Evolutionary conservation across 2,329 filamentous ascomycete species (phyloP), one percentile per base, ranked within the genome.

Genomic region (Bipolaris oryzae): DNA sequence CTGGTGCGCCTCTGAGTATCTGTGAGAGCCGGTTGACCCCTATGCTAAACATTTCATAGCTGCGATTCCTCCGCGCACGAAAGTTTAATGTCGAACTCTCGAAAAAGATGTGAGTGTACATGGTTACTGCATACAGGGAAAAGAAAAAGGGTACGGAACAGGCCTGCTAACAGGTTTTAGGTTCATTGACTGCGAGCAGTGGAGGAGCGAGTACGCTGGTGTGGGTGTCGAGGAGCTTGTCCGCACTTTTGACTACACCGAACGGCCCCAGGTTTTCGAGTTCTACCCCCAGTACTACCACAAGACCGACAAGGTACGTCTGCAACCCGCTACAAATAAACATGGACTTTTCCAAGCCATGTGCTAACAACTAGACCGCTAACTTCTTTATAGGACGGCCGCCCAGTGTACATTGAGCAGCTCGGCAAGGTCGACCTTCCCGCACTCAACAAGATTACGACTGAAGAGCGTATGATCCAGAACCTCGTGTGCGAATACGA

Each of bases 281-380:
- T 96, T 90, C 84, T 99, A 99, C 81, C 92, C 92, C 45, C 95
- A 99, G 81, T 99, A 95, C 83, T 99, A 99, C 82, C 95, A 99
- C 86, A 97, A 97, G 83, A 94, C 88, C 11, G 91, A 95, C 80
- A 92, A 92, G 77, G 84, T 85, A 74, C 18, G 73, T 61, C 48
- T 38, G 21, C 33, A 35, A 13, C 37, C 44, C 18, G 28, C 11
- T n/a, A 13, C 25, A 10, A n/a, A 7, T 16, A 21, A 20, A 7
- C 34, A 21, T 50, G 31, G 7, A 35, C 25, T 33, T 23, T 7
- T n/a, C 18, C 16, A 23, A 28, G 13, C 21, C 20, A 38, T 16
- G 6, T 4, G 11, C 25, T 7, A 21, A 21, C 5, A 25, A 15
- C 3, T 28, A 53, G 44, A 47, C 16, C 23, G 41, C 61, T 68